Base-by-base conservation (phyloP, 768 basidiomycete genomes). In the Lactarius hatsudake region DNA sequence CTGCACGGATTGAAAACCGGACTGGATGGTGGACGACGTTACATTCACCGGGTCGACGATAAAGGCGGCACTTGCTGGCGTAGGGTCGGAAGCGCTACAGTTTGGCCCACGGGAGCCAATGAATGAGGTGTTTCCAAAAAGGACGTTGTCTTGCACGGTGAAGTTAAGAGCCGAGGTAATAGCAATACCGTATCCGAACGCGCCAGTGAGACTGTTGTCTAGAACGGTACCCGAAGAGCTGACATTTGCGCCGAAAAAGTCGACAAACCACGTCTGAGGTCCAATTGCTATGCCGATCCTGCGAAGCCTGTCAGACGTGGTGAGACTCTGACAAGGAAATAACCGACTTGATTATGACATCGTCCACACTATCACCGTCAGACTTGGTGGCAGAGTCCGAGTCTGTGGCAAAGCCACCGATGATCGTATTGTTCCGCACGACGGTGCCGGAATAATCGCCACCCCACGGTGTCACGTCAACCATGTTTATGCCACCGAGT, bases 231-330 rank as follows among this genome's bases (percentile, higher is more conserved):
- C 90, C n/a, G 80, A 79, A 43, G 74, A 78, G 74, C 79, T 83
- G 71, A 84, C 80, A 66, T 87, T 86, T 63, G 82, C 83, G 65
- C 81, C 80, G 69, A 80, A 89, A 61, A 75, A 72, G 69, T 82
- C 76, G 3, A 86, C 87, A 66, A 91, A 91, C 91, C 91, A 93
- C 18, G 85, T 86, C 13, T 84, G 84, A 10, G 91, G 89, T 10
- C 91, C 91, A 18, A 92, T 82, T 34, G 90, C 91, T 58, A 93
- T 87, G n/a, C 87, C 91, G 72, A 93, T 86, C 75, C 90, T 91
- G 59, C 20, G 20, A 10, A 32, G 32, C 23, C 45, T 26, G 57
- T 66, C 38, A 71, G 63, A 54, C 23, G 40, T 13, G 18, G 60
- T 54, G 65, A 57, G 34, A 45, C 7, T 18, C 43, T 34, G n/a